Conservation (phyloP, 2,329 filamentous ascomycete genomes). For the Apiospora arundinis region DNA sequence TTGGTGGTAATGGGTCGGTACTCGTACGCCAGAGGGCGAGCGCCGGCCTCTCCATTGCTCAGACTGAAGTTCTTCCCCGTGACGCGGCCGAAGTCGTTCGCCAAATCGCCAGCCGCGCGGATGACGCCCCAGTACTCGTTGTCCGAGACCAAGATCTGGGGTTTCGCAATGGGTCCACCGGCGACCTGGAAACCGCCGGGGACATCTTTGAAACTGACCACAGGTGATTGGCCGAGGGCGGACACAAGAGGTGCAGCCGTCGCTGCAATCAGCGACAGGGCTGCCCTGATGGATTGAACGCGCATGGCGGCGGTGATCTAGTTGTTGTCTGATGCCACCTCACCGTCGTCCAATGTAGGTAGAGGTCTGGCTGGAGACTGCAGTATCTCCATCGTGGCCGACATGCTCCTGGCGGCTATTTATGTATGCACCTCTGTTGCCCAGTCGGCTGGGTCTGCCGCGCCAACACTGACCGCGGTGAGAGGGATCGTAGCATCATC, state of each 20-base stretch:
- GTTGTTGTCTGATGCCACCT: not conserved
- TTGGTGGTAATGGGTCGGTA: conserved; percentile 53
- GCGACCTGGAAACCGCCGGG: conserved; percentile 35
- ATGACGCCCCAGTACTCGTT: conserved; percentile 73
- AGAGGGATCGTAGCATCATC: not conserved
- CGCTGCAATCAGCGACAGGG: conserved; percentile 22
- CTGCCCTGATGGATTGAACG: not conserved
- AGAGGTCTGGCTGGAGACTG: not conserved
- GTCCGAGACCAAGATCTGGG: conserved; percentile 58
- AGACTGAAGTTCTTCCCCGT: conserved; percentile 69
- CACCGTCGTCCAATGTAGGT: not conserved
- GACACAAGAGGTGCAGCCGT: conserved; percentile 24
- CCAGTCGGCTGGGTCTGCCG: not conserved
- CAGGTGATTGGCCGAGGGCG: conserved; percentile 38
- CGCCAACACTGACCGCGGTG: not conserved
- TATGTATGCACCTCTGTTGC: not conserved
- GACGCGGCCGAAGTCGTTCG: conserved; percentile 73
- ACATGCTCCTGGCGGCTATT: no score
- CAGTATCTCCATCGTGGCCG: no score
- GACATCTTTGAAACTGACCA: conserved; percentile 35
- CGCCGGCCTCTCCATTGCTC: conserved; percentile 51
- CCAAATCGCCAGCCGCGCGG: conserved; percentile 70
- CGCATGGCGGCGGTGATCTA: not conserved
- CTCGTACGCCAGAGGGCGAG: conserved; percentile 46
- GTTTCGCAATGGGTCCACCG: conserved; percentile 34